Percentiles rank a stretch among this genome's conserved stretches.
These are phyloP conservation scores for Rutidosis leptorrhynchoides DNA, from an alignment of 129 eudicot species.

Conservation along the genomic window DNA sequence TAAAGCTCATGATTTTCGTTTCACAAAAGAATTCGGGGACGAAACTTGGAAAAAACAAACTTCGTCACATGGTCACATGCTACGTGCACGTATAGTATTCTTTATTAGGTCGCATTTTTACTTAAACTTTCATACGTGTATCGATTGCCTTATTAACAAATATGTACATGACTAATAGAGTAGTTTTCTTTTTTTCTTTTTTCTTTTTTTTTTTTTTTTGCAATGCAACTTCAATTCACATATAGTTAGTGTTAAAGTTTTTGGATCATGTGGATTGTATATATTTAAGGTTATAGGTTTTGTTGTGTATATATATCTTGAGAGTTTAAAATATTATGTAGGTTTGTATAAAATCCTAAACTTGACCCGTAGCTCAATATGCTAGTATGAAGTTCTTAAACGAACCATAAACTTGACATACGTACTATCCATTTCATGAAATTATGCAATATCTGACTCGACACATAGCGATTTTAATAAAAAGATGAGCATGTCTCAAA, in stretches of 20 bases:
- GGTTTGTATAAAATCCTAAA: constrained; percentile 16
- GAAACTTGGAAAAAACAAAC: constrained; percentile 17
- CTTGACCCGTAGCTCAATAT: neutral
- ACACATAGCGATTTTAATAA: neutral
- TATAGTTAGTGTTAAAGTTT: constrained; percentile 19
- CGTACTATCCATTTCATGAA: neutral
- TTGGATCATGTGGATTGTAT: neutral
- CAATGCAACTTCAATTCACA: constrained; percentile 8
- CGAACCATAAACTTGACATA: neutral
- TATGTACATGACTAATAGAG: neutral
- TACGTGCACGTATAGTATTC: neutral
- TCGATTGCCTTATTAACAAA: neutral
- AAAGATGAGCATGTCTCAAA: neutral
- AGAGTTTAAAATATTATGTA: constrained; percentile 4
- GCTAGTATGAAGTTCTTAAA: neutral
- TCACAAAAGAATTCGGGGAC: constrained; percentile 1
- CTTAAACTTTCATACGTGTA: constrained; percentile 3
- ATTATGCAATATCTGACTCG: neutral
- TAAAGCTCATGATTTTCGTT: neutral
- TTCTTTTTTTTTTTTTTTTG: no score
- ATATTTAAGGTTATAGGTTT: neutral
- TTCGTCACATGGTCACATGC: constrained; percentile 25
- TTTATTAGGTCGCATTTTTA: constrained; percentile 14
- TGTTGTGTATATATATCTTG: neutral
- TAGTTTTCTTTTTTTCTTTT: no score